phyloP scores from a whole-genome alignment of 2,329 filamentous ascomycete species.

The Trichoderma hamatum region DNA sequence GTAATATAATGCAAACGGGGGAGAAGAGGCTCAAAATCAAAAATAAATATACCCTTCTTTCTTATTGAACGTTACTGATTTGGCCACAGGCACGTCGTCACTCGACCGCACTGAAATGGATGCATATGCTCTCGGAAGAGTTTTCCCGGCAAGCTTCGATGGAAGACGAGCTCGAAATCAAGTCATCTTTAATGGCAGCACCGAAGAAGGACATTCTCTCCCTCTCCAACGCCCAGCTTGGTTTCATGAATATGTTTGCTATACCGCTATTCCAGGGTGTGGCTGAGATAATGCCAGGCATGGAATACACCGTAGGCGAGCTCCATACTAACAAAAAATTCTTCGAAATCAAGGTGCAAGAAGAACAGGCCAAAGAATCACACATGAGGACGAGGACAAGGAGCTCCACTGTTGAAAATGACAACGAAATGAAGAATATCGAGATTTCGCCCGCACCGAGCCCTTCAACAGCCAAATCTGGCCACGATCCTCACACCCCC shows the following conservation, averaged over 20 bases:
- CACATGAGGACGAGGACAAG: conserved; percentile 48
- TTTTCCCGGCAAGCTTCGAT: conserved; percentile 91
- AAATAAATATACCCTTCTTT: background rate
- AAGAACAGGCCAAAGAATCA: conserved; percentile 58
- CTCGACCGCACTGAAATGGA: conserved; percentile 83
- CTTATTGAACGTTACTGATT: background rate
- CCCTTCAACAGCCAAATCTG: conserved; percentile 19
- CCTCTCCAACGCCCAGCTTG: conserved; percentile 83
- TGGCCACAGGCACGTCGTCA: conserved; percentile 76
- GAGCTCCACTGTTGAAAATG: conserved; percentile 43
- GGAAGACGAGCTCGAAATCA: conserved; percentile 85
- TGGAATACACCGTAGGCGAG: conserved; percentile 83
- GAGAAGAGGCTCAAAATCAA: background rate
- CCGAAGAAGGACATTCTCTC: conserved; percentile 83
- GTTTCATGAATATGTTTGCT: conserved; percentile 96
- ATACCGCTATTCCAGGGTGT: conserved; percentile 89
- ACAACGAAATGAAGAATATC: conserved; percentile 32
- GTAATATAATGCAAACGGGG: conserved; percentile 45
- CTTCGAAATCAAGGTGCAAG: conserved; percentile 70
- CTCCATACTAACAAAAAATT: conserved; percentile 74
- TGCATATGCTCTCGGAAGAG: conserved; percentile 90
- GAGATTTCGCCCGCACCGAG: conserved; percentile 31
- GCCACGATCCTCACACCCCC: conserved; percentile 31
- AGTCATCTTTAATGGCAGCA: conserved; percentile 81
- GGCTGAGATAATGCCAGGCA: conserved; percentile 79